Conservation (phyloP, 495 filamentous ascomycete species). For the Aspergillus baeticus region DNA sequence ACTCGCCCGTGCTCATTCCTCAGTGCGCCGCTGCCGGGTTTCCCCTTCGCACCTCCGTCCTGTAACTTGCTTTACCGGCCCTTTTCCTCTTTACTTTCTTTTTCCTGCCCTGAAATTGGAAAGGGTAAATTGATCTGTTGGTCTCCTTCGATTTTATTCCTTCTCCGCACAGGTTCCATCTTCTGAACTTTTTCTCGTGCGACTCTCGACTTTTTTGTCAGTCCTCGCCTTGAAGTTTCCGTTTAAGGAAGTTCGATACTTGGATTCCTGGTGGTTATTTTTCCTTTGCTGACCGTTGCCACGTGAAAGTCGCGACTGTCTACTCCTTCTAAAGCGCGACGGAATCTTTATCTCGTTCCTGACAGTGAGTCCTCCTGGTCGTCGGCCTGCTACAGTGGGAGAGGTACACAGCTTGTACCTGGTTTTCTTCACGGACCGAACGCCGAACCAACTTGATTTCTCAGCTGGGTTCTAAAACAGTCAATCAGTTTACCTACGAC, state of each 20-base stretch:
- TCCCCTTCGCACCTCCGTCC: slow-evolving; percentile 18
- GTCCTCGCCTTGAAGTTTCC: slow-evolving; percentile 6
- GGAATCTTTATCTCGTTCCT: slow-evolving; percentile 10
- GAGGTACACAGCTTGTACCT: slow-evolving; percentile 11
- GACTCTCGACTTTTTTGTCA: slow-evolving; percentile 9
- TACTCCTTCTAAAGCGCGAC: slow-evolving; percentile 23
- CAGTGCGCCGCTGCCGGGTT: slow-evolving; percentile 21
- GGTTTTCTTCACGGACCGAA: slow-evolving; percentile 17
- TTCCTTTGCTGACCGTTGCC: slow-evolving; percentile 17
- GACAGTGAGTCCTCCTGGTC: slow-evolving; percentile 11
- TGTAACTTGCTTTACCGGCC: slow-evolving; percentile 19
- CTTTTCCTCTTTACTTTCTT: slow-evolving; percentile 12
- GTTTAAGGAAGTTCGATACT: slow-evolving; percentile 11
- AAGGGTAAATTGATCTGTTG: slow-evolving; percentile 23
- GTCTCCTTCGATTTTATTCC: slow-evolving; percentile 12
- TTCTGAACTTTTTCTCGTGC: slow-evolving; percentile 15
- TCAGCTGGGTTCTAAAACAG: slow-evolving; percentile 11
- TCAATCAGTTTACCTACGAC: slow-evolving; percentile 5
- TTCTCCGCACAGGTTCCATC: slow-evolving; percentile 26
- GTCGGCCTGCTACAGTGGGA: background rate
- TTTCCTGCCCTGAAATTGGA: slow-evolving; percentile 10
- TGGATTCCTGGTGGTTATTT: background rate
- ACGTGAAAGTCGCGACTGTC: slow-evolving; percentile 26
- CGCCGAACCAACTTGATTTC: slow-evolving; percentile 10
- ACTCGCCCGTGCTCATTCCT: slow-evolving; percentile 25